These are phyloP conservation scores for Prunus armeniaca DNA, from an alignment of 306 rosid genomes.

Conservation along the genomic window DNA sequence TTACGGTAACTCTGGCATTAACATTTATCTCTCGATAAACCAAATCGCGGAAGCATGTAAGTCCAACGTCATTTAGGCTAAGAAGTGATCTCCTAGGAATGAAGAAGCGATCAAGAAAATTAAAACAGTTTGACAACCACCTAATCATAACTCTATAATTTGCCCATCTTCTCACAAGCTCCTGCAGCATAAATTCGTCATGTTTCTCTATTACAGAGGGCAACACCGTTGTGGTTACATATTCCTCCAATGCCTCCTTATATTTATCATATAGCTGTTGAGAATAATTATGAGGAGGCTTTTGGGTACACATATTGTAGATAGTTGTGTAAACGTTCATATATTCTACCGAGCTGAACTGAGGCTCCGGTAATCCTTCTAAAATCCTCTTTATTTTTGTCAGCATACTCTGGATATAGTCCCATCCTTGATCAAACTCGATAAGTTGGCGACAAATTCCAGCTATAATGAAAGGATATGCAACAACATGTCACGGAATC, in stretches of 20 bases:
- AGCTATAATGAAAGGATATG: constrained; percentile 1
- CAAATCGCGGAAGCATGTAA: constrained; percentile 26
- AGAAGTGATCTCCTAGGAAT: constrained; percentile 34
- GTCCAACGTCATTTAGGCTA: constrained; percentile 31
- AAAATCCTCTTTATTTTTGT: constrained; percentile 11
- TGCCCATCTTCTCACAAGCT: constrained; percentile 61
- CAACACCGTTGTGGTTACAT: constrained; percentile 39
- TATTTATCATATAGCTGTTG: constrained; percentile 46
- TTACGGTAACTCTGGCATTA: constrained; percentile 44
- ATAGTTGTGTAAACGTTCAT: constrained; percentile 30
- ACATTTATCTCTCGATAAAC: constrained; percentile 26
- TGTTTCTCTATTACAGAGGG: constrained; percentile 55
- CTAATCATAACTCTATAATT: constrained; percentile 39
- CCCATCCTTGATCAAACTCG: constrained; percentile 20
- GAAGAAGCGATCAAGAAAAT: constrained; percentile 38
- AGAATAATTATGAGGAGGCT: constrained; percentile 38
- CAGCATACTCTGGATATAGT: neutral
- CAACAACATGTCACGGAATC: neutral
- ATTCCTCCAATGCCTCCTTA: constrained; percentile 30
- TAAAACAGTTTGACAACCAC: constrained; percentile 36
- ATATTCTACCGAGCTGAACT: constrained; percentile 10
- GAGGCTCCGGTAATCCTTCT: constrained; percentile 18
- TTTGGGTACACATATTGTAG: constrained; percentile 53
- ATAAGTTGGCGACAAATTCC: neutral
- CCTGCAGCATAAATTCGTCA: constrained; percentile 62